Evolutionary conservation across 2,329 filamentous ascomycete species (phyloP), one percentile per base, ranked within the genome.

Genomic region (Xylaria sp.): DNA sequence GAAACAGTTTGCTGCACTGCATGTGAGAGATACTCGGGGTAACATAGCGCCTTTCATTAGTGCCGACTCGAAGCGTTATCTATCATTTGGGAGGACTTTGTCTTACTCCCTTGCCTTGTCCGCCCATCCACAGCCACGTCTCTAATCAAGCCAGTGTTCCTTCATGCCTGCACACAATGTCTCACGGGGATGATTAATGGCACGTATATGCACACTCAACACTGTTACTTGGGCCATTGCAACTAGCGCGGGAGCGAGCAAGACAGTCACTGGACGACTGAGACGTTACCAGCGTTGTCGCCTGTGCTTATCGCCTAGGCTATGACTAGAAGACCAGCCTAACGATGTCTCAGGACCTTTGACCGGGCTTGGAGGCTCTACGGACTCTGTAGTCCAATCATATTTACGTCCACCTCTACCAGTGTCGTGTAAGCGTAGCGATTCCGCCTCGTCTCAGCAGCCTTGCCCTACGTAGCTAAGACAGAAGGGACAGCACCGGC

Each of bases 61-160:
- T 20, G 25, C 23, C 39, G 13, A 23, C 43, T 56, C 20, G n/a
- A 33, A 51, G 46, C 41, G 61, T 56, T 28, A 64, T 46, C 25
- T 36, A 43, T 68, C 49, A 36, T 20, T 41, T 51, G 59, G 28
- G 28, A 18, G 56, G 39, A 31, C 7, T 20, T 55, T 55, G 51
- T 68, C 51, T 62, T 43, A 54, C 57, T 12, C 51, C 46, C 33
- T 36, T 43, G 33, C 56, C 43, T 46, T 46, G 57, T 59, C 39
- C 56, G 39, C 56, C 56, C 18, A 39, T 43, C 39, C 28, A 43
- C 12, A 12, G 12, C 51, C 46, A 60, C 51, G 49, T 55, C 41
- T 33, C 18, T 25, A 25, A 13, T n/a, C 8, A 41, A 41, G 10
- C 3, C 6, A 25, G 36, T 25, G 9, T 31, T 46, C 28, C 20